Evolutionary conservation across 305 asterid species (phyloP).

Genomic region (Petunia hybrid): DNA sequence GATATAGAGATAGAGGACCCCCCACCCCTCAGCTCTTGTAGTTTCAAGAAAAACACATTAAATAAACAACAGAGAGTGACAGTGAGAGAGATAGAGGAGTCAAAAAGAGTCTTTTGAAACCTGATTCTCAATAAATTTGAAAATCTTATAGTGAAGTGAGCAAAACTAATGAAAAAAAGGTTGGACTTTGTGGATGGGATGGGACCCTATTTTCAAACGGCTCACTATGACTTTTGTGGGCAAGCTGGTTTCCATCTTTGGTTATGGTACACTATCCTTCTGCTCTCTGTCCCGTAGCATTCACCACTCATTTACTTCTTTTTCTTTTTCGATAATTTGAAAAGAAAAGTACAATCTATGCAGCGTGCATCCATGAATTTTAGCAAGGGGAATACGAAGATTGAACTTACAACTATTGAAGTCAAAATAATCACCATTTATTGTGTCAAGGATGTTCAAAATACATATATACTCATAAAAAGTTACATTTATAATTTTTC

Average conservation of each 20-base stretch:
- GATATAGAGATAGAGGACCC: conserved; percentile 56
- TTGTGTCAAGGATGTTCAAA: no score
- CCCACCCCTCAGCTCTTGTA: conserved; percentile 33
- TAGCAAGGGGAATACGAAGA: no score
- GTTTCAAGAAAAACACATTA: conserved; percentile 61
- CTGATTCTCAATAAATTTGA: conserved; percentile 74
- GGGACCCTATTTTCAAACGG: conserved; percentile 68
- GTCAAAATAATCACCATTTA: no score
- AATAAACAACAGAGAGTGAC: conserved; percentile 44
- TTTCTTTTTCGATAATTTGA: no score
- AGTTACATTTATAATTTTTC: no score
- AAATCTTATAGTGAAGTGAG: conserved; percentile 34
- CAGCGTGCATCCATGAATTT: no score
- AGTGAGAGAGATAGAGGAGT: conserved; percentile 37
- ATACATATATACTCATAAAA: no score
- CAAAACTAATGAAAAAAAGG: neutral
- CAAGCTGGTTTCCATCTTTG: conserved; percentile 38
- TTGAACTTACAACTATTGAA: no score
- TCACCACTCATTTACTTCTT: neutral
- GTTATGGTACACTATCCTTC: neutral
- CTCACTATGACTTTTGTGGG: conserved; percentile 45
- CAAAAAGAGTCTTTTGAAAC: conserved; percentile 46
- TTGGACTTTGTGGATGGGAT: conserved; percentile 26
- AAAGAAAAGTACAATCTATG: no score
- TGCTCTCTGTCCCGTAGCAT: neutral